Conservation (phyloP, 2,329 filamentous ascomycete genomes). For the Boeremia exigua region DNA sequence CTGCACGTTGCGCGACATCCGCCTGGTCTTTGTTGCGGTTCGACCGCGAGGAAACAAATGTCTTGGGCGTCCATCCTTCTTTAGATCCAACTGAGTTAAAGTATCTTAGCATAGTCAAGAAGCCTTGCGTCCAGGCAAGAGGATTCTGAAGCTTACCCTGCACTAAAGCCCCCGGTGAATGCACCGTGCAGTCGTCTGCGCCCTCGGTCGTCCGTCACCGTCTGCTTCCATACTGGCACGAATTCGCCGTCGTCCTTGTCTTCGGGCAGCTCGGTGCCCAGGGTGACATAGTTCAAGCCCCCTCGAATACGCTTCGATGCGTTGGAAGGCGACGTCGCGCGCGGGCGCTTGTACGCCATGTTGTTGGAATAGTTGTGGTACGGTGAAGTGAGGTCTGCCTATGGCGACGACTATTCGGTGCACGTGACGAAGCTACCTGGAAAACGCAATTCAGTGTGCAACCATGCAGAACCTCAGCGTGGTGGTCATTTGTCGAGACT, state of each 20-base stretch:
- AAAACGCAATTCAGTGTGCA: background rate
- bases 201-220: slow-evolving; percentile 90
- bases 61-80: slow-evolving; percentile 93
- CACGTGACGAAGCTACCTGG: slow-evolving; percentile 9
- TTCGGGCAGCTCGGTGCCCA: slow-evolving; percentile 80
- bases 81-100: slow-evolving; percentile 99
- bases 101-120: slow-evolving; percentile 67
- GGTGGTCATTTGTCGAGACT: background rate
- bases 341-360: slow-evolving; percentile 46
- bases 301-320: slow-evolving; percentile 77
- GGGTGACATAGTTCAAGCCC: slow-evolving; percentile 45
- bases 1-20: slow-evolving; percentile 70
- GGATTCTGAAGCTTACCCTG: slow-evolving; percentile 70
- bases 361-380: slow-evolving; percentile 1
- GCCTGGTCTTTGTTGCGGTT: slow-evolving; percentile 74
- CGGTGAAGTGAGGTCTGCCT: background rate
- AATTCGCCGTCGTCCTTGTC: slow-evolving; percentile 91
- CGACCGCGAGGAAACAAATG: slow-evolving; percentile 87
- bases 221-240: slow-evolving; percentile 97
- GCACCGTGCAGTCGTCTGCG: slow-evolving; percentile 91
- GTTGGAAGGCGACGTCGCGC: slow-evolving; percentile 34
- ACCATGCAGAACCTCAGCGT: background rate
- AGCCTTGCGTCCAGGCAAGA: slow-evolving; percentile 28
- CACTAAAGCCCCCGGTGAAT: slow-evolving; percentile 95
- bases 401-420: background rate